Percentiles rank a stretch among this genome's conserved stretches.
phyloP scores from a whole-genome alignment of 129 eudicot genomes.

The Deinandra increscens region DNA sequence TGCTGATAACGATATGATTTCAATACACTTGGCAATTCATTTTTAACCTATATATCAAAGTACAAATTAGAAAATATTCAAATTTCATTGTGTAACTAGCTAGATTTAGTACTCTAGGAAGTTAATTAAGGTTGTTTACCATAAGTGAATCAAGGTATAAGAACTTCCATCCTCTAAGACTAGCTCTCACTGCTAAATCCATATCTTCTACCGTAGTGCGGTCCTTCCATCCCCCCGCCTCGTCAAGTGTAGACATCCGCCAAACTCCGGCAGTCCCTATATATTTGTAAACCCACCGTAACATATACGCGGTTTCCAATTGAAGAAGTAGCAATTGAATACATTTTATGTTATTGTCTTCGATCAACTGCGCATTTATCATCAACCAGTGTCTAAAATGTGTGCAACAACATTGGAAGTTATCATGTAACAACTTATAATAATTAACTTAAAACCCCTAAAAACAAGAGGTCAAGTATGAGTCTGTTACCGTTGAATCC shows the following conservation, averaged over 20 bases:
- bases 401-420: too few species aligned
- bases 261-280: constrained; percentile 18
- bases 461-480: background rate
- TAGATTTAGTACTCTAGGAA: background rate
- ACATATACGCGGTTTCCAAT: too few species aligned
- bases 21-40: constrained; percentile 31
- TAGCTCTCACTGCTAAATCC: constrained; percentile 34
- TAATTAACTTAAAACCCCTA: too few species aligned
- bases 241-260: constrained; percentile 18
- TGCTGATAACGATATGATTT: constrained; percentile 33
- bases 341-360: background rate
- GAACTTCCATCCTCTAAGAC: constrained; percentile 84
- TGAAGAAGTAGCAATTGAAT: background rate
- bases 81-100: background rate
- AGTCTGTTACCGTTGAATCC: constrained; percentile 61
- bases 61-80: background rate
- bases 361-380: background rate
- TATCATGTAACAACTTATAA: too few species aligned
- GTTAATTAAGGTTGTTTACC: constrained; percentile 22
- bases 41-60: constrained; percentile 25
- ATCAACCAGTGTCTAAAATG: too few species aligned
- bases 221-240: constrained; percentile 20
- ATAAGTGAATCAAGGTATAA: constrained; percentile 70
- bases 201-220: constrained; percentile 17
- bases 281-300: background rate